Evolutionary conservation across 768 basidiomycete genomes (phyloP).

Genomic region (Solioccasus polychromus): DNA sequence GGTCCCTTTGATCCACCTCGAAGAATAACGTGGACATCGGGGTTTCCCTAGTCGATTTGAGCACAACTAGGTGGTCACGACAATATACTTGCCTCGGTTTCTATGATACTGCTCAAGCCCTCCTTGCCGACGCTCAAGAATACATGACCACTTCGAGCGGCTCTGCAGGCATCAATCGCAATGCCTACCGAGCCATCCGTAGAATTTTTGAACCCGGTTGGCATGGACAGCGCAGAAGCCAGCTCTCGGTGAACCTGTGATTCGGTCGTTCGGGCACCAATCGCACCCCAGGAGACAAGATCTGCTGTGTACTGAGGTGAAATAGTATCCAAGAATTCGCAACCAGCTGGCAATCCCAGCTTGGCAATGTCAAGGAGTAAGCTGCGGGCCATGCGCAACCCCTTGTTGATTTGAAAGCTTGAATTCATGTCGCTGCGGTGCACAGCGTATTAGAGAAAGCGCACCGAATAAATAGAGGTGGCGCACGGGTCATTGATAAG

Average conservation of each 20-base stretch:
- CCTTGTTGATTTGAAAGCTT: constrained; percentile 94
- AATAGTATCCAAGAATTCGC: constrained; percentile 88
- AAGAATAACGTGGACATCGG: constrained; percentile 90
- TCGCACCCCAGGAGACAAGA: constrained; percentile 92
- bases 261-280: constrained; percentile 91
- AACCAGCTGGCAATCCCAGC: constrained; percentile 90
- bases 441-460: not conserved
- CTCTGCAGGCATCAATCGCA: constrained; percentile 93
- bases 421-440: constrained; percentile 68
- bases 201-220: constrained; percentile 97
- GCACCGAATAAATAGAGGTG: not conserved
- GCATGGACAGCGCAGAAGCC: constrained; percentile 85
- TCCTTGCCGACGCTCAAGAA: constrained; percentile 98
- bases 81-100: constrained; percentile 66
- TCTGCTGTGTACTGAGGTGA: constrained; percentile 91
- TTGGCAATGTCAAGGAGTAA: constrained; percentile 87
- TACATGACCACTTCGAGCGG: constrained; percentile 86
- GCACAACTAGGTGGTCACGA: not conserved
- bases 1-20: constrained; percentile 89
- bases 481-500: constrained; percentile 87
- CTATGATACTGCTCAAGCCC: constrained; percentile 90
- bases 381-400: constrained; percentile 82
- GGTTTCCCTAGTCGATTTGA: constrained; percentile 63
- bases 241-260: constrained; percentile 92
- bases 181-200: constrained; percentile 92